Conservation (phyloP, 768 basidiomycete species). For the Hericium coralloides region DNA sequence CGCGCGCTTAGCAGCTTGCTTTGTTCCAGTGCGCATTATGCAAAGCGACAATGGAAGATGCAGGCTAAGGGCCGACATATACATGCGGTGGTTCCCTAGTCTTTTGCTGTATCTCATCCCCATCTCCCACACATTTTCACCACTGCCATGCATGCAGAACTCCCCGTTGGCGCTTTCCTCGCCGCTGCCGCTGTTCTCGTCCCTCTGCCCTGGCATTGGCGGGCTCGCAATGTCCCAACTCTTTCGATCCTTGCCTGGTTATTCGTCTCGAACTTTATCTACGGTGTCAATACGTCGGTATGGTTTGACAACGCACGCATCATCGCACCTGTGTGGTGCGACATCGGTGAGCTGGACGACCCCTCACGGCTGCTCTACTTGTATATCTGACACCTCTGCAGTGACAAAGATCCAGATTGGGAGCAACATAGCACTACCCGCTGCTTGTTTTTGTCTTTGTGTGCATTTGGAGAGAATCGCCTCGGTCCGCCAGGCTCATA, state of each 20-base stretch:
- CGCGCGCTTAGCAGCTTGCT: no score
- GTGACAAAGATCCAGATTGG: not conserved
- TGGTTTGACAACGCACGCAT: slow-evolving; percentile 22
- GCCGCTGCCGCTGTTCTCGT: slow-evolving; percentile 4
- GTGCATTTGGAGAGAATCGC: not conserved
- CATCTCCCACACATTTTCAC: no score
- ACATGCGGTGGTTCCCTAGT: no score
- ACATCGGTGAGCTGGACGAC: slow-evolving; percentile 28
- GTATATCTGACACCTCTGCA: no score
- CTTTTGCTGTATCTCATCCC: no score
- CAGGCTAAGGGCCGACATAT: no score
- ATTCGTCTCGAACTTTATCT: slow-evolving; percentile 22
- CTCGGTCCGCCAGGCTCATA: not conserved
- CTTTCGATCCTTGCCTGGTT: slow-evolving; percentile 25
- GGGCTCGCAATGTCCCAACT: slow-evolving; percentile 22
- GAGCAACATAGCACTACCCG: not conserved
- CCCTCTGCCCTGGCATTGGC: slow-evolving; percentile 18
- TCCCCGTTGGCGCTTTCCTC: not conserved
- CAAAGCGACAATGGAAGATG: no score
- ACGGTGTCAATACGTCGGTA: slow-evolving; percentile 27
- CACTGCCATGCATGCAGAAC: no score
- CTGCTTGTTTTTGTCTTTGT: not conserved
- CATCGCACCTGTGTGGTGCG: slow-evolving; percentile 26
- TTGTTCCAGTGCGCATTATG: no score
- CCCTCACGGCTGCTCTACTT: no score